These are phyloP conservation scores for Danielia oregonensis DNA, from an alignment of 805 yeast genomes.

Conservation along the genomic window DNA sequence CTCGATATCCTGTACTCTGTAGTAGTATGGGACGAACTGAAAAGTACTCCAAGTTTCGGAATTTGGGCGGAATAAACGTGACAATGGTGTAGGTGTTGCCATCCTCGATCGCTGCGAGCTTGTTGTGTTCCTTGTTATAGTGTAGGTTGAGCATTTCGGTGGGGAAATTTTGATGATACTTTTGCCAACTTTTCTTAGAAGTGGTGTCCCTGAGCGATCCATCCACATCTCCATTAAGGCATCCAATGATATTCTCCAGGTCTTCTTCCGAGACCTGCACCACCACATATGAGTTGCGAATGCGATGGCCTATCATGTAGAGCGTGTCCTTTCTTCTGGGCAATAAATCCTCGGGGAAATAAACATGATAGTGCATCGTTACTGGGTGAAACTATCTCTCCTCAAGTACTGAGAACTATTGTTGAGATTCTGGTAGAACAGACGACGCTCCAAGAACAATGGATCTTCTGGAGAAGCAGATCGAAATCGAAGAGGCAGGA, in stretches of 20 bases:
- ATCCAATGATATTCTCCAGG: neutral
- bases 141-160: neutral
- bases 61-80: constrained; percentile 71
- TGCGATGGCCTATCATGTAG: constrained; percentile 23
- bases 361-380: constrained; percentile 26
- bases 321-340: constrained; percentile 4
- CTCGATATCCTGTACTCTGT: constrained; percentile 37
- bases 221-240: constrained; percentile 1
- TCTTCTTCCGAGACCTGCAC: constrained; percentile 12
- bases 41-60: constrained; percentile 68
- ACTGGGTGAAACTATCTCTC: constrained; percentile 34
- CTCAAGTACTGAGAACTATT: constrained; percentile 41
- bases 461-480: constrained; percentile 12
- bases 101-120: neutral
- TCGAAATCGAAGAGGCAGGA: constrained; percentile 1
- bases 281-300: constrained; percentile 19
- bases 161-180: neutral
- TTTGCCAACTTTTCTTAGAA: neutral
- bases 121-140: neutral
- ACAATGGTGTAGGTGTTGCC: constrained; percentile 14
- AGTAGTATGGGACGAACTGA: constrained; percentile 71
- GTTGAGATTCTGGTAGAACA: constrained; percentile 29
- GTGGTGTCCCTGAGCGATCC: constrained; percentile 1
- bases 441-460: constrained; percentile 13
- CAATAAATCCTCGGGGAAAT: constrained; percentile 32